Evolutionary conservation across 805 yeast genomes (phyloP).

Genomic region (Ogataea haglerorum): DNA sequence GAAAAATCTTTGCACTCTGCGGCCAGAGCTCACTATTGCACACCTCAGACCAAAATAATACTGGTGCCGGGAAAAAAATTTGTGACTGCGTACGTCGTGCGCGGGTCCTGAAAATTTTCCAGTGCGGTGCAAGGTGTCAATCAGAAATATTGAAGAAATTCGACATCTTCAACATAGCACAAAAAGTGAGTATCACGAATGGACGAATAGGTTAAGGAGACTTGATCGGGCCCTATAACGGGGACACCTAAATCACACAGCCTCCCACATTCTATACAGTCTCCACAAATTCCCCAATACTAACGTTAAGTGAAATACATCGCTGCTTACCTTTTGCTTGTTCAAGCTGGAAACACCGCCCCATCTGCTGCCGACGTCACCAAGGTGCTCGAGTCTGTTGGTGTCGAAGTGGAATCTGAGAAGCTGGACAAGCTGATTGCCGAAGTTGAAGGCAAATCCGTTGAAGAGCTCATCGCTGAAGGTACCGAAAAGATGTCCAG

Average conservation of each 20-base stretch:
- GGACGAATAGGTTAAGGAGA: background rate
- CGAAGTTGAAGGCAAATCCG: conserved; percentile 74
- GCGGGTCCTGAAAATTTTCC: conserved; percentile 15
- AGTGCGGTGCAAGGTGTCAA: conserved; percentile 18
- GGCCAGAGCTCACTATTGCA: conserved; percentile 7
- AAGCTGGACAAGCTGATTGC: conserved; percentile 67
- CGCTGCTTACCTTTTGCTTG: conserved; percentile 90
- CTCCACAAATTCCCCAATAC: background rate
- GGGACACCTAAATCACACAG: background rate
- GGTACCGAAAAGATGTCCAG: conserved; percentile 80
- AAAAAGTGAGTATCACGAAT: conserved; percentile 6
- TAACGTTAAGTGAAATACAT: conserved; percentile 67
- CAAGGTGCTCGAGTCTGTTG: conserved; percentile 68
- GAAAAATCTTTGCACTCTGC: conserved; percentile 13
- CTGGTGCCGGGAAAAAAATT: background rate
- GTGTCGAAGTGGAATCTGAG: conserved; percentile 77
- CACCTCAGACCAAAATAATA: conserved; percentile 6
- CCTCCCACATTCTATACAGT: background rate
- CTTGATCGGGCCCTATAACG: background rate
- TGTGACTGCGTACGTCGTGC: conserved; percentile 15
- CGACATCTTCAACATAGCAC: conserved; percentile 8
- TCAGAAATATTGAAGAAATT: conserved; percentile 9
- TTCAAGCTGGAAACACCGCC: conserved; percentile 80
- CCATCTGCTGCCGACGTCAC: conserved; percentile 79
- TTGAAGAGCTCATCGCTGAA: conserved; percentile 71